Percentiles rank a stretch among this genome's conserved stretches.
Conservation (phyloP, 2,329 filamentous ascomycete species). For the Parasarocladium wereldwijsianum region DNA sequence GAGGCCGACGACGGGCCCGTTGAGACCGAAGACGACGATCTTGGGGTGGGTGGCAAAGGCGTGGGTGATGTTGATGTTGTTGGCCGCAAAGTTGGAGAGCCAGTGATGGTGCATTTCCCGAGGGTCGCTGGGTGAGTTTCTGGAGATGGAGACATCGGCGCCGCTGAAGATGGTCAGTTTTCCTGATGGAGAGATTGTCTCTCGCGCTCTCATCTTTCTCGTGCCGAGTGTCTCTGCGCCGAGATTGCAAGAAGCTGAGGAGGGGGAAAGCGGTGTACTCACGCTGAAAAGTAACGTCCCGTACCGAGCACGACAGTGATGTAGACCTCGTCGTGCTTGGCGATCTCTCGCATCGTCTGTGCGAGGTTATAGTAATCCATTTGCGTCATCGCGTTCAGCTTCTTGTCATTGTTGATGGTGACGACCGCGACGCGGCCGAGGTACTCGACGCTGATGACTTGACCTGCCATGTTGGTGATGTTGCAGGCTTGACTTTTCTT, state of each 20-base stretch:
- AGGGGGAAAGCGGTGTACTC: conserved; percentile 20
- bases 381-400: conserved; percentile 70
- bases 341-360: conserved; percentile 60
- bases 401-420: conserved; percentile 70
- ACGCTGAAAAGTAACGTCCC: conserved; percentile 84
- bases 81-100: conserved; percentile 59
- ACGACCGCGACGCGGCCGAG: conserved; percentile 47
- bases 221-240: too few species aligned
- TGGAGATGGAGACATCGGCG: conserved; percentile 55
- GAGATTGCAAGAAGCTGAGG: too few species aligned
- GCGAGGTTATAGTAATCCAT: conserved; percentile 67
- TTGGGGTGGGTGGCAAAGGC: conserved; percentile 91
- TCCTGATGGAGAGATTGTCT: conserved; percentile 4
- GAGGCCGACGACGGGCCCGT: conserved; percentile 81
- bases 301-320: conserved; percentile 76
- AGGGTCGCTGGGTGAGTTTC: conserved; percentile 21
- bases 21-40: conserved; percentile 79
- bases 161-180: conserved; percentile 35
- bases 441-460: conserved; percentile 23
- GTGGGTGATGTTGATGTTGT: conserved; percentile 81
- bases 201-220: too few species aligned
- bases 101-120: conserved; percentile 33
- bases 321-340: conserved; percentile 62
- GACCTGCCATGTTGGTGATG: conserved; percentile 5
- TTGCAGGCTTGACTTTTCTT: too few species aligned